These are phyloP conservation scores for Trichosporon sp. DNA, from an alignment of 1,284 basidiomycete genomes.

Conservation along the genomic window DNA sequence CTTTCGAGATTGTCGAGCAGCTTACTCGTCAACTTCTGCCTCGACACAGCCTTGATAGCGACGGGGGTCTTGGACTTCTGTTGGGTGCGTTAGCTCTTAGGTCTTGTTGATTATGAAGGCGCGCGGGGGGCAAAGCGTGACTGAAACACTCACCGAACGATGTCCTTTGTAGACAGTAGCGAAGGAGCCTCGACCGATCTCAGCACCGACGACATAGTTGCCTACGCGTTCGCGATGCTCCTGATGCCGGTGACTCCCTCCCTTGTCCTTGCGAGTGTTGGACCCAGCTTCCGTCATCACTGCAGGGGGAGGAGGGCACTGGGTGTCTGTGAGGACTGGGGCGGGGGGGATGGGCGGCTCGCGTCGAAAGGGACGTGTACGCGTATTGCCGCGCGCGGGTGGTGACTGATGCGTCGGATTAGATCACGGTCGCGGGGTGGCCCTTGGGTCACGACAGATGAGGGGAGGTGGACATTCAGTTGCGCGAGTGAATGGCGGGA, in stretches of 20 bases:
- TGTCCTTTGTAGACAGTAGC: slow-evolving; percentile 94
- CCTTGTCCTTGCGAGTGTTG: slow-evolving; percentile 18
- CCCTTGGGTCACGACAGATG: slow-evolving; percentile 1
- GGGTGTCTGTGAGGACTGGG: not conserved
- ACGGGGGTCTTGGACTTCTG: slow-evolving; percentile 73
- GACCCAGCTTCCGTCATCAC: slow-evolving; percentile 17
- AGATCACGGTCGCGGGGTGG: not conserved
- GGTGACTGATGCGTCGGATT: not conserved
- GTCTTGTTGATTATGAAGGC: not conserved
- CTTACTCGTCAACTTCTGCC: slow-evolving; percentile 82
- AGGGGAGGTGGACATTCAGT: not conserved
- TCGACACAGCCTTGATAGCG: slow-evolving; percentile 92
- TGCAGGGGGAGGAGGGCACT: not conserved
- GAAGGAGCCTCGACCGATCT: slow-evolving; percentile 75
- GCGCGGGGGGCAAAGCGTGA: not conserved
- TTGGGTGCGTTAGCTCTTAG: not conserved
- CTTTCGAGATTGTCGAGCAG: slow-evolving; percentile 92
- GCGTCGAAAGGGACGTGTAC: not conserved
- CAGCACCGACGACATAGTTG: slow-evolving; percentile 53
- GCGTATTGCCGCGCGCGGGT: not conserved
- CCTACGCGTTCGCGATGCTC: slow-evolving; percentile 47
- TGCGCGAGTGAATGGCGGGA: not conserved
- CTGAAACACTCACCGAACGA: slow-evolving; percentile 62
- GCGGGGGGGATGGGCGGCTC: not conserved
- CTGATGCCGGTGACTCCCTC: slow-evolving; percentile 12